Evolutionary conservation across 139 green algal genomes (phyloP).

Genomic region (Spirogloea muscicola): DNA sequence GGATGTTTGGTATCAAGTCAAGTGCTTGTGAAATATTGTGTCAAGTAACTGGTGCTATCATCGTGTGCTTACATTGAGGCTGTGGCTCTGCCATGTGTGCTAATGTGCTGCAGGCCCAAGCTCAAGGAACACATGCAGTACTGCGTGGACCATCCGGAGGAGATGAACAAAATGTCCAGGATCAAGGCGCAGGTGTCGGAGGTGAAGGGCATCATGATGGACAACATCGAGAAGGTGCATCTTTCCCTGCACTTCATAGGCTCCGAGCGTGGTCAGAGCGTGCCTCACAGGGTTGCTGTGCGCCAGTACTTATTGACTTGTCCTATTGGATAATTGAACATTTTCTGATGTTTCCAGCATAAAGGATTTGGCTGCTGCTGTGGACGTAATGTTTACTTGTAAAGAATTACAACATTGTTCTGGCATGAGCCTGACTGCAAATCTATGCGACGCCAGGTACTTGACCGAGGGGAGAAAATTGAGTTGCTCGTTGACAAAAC

Average conservation of each 20-base stretch:
- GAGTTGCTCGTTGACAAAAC: constrained; percentile 96
- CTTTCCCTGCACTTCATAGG: not conserved
- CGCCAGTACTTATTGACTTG: too few relatives aligned
- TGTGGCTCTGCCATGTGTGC: too few relatives aligned
- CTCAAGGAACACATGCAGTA: constrained; percentile 93
- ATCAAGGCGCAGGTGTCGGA: constrained; percentile 91
- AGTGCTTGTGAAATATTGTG: too few relatives aligned
- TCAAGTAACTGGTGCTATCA: too few relatives aligned
- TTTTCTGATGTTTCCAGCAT: not conserved
- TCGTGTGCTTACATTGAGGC: too few relatives aligned
- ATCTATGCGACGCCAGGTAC: constrained; percentile 32
- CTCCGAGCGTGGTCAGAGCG: too few relatives aligned
- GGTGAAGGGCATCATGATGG: constrained; percentile 97
- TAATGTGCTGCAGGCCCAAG: constrained; percentile 62
- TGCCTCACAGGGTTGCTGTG: not conserved
- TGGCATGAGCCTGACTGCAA: not conserved
- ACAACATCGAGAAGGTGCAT: constrained; percentile 94
- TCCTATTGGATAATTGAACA: too few relatives aligned
- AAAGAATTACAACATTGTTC: too few relatives aligned
- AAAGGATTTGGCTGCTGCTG: not conserved
- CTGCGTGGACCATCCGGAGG: constrained; percentile 83
- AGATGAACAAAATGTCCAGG: constrained; percentile 79
- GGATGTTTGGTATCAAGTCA: too few relatives aligned
- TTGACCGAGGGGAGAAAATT: constrained; percentile 93
- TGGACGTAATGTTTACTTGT: too few relatives aligned